A percentile compares a stretch with the other conserved stretches of the same genome.
These are phyloP conservation scores for Sporisorium exsertum DNA, from an alignment of 1,284 basidiomycete species.

Conservation along the genomic window DNA sequence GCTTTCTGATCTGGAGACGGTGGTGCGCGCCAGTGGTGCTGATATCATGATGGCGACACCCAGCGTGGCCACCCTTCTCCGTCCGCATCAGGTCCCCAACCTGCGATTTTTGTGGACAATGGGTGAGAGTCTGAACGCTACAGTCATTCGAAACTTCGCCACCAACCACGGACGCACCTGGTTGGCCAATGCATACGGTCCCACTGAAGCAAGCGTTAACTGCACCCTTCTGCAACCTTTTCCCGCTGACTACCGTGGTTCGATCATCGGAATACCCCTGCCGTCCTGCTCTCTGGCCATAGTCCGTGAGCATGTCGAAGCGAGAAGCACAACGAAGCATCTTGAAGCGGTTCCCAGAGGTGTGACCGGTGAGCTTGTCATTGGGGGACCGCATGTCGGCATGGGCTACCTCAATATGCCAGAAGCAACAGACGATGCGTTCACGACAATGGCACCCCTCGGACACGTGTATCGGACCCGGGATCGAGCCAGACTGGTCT, in stretches of 20 bases:
- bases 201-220: slow-evolving; percentile 36
- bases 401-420: slow-evolving; percentile 29
- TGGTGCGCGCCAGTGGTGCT: slow-evolving; percentile 17
- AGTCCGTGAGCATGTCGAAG: not conserved
- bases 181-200: slow-evolving; percentile 35
- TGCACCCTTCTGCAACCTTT: slow-evolving; percentile 32
- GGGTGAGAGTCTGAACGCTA: slow-evolving; percentile 25
- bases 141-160: slow-evolving; percentile 26
- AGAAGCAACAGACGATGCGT: slow-evolving; percentile 14
- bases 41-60: slow-evolving; percentile 45
- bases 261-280: slow-evolving; percentile 26
- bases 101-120: slow-evolving; percentile 32
- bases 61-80: slow-evolving; percentile 25
- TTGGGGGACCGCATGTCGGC: slow-evolving; percentile 29
- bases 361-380: slow-evolving; percentile 27
- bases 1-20: slow-evolving; percentile 22
- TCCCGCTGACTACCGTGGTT: slow-evolving; percentile 19
- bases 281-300: slow-evolving; percentile 27
- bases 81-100: slow-evolving; percentile 12
- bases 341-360: slow-evolving; percentile 12
- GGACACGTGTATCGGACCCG: slow-evolving; percentile 25
- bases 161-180: not conserved
- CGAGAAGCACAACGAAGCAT: not conserved
- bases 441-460: slow-evolving; percentile 9
- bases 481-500: slow-evolving; percentile 25